Evolutionary conservation across 768 basidiomycete genomes (phyloP).

Genomic region (Pleurotus tuber-regium): DNA sequence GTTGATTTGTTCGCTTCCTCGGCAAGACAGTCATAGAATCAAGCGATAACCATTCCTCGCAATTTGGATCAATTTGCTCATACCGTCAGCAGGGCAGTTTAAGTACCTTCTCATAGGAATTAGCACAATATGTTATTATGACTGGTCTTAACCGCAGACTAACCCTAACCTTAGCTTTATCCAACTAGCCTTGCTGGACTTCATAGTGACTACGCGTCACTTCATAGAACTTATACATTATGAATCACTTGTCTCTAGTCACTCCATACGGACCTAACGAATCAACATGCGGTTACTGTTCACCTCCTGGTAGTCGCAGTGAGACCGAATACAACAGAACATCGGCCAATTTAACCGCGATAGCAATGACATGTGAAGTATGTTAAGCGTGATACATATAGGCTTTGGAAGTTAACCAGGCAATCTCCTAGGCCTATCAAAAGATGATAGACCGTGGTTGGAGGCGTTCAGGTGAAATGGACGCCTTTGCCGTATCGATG

Average conservation of each 20-base stretch:
- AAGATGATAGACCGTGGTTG: constrained; percentile 83
- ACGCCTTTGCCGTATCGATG: not conserved
- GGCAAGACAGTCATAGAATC: no score
- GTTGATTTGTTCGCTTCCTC: no score
- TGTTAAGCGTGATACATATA: constrained; percentile 9
- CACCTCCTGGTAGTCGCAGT: constrained; percentile 49
- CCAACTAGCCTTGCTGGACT: not conserved
- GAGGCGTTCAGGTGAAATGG: constrained; percentile 64
- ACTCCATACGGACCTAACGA: constrained; percentile 30
- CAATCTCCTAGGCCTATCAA: constrained; percentile 60
- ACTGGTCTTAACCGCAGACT: not conserved
- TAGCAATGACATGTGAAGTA: constrained; percentile 55
- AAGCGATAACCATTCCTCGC: no score
- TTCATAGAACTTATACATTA: no score
- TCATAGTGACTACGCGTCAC: not conserved
- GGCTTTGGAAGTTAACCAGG: constrained; percentile 1
- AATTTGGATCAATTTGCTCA: no score
- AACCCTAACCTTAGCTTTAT: not conserved
- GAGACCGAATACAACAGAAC: constrained; percentile 38
- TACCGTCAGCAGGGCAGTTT: no score
- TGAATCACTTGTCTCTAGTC: constrained; percentile 29
- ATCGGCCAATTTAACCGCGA: constrained; percentile 46
- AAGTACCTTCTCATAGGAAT: no score
- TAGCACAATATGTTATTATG: no score
- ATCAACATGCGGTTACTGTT: constrained; percentile 69